Evolutionary conservation across 768 basidiomycete genomes (phyloP).

Genomic region (Trametes villosa): DNA sequence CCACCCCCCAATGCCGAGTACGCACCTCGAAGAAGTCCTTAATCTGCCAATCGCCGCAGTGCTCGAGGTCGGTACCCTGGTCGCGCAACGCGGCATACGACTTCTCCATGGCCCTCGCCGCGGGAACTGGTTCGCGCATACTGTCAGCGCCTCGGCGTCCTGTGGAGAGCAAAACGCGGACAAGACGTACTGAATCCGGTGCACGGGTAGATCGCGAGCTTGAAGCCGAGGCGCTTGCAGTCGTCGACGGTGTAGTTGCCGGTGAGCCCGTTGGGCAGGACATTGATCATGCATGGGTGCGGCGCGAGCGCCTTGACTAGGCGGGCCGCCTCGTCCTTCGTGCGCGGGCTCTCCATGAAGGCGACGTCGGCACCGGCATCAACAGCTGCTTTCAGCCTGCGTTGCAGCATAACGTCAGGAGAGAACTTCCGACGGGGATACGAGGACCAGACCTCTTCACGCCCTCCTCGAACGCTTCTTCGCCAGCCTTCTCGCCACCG

Average conservation of each 20-base stretch:
- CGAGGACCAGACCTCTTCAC: constrained; percentile 24
- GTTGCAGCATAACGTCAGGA: too few relatives aligned
- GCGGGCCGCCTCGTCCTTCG: constrained; percentile 31
- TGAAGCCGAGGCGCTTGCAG: constrained; percentile 32
- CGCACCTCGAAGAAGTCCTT: constrained; percentile 35
- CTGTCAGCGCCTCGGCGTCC: background rate
- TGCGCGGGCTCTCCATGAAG: constrained; percentile 35
- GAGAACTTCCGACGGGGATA: too few relatives aligned
- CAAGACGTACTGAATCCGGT: constrained; percentile 31
- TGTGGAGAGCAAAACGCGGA: background rate
- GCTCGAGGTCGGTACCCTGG: constrained; percentile 29
- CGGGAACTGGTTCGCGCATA: constrained; percentile 18
- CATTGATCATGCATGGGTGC: constrained; percentile 34
- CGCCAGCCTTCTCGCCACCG: constrained; percentile 31
- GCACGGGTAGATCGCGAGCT: constrained; percentile 33
- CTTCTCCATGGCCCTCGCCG: constrained; percentile 32
- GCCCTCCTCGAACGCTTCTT: constrained; percentile 34
- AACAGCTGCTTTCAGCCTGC: constrained; percentile 27
- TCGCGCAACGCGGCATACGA: constrained; percentile 29
- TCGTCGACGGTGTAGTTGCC: constrained; percentile 31
- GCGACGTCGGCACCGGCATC: constrained; percentile 33
- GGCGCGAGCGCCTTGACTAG: constrained; percentile 32
- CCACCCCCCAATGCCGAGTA: background rate
- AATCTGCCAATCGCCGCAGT: constrained; percentile 31
- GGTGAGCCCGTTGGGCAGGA: constrained; percentile 33